Percentiles rank a stretch among this genome's conserved stretches.
phyloP scores from a whole-genome alignment of 441 rosid genomes.

The Lepidium campestre region DNA sequence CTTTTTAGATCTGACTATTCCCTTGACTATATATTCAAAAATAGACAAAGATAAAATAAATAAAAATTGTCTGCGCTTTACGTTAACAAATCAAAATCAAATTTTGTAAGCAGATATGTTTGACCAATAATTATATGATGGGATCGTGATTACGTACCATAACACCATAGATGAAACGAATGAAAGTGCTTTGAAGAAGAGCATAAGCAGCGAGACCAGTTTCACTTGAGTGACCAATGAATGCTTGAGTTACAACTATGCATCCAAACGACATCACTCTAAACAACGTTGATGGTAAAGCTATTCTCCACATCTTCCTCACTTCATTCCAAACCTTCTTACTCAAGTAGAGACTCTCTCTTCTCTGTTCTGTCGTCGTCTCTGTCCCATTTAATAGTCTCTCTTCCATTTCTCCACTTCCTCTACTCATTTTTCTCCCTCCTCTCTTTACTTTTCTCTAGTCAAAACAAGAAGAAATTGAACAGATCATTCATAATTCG shows the following conservation, averaged over 20 bases:
- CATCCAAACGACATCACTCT: slow-evolving; percentile 34
- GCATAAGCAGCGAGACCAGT: slow-evolving; percentile 34
- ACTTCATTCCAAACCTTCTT: slow-evolving; percentile 48
- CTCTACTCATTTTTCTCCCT: slow-evolving; percentile 9
- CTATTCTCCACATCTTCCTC: slow-evolving; percentile 36
- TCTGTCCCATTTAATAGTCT: slow-evolving; percentile 34
- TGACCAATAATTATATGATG: not conserved
- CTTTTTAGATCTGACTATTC: not conserved
- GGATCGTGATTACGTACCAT: slow-evolving; percentile 17
- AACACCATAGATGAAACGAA: slow-evolving; percentile 30
- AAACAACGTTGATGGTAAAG: slow-evolving; percentile 33
- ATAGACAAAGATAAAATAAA: not conserved
- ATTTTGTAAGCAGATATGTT: not conserved
- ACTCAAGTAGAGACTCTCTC: slow-evolving; percentile 5
- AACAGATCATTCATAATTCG: no score
- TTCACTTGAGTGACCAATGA: slow-evolving; percentile 30
- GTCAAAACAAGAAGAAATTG: not conserved
- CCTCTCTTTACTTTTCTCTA: not conserved
- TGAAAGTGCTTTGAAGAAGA: slow-evolving; percentile 34
- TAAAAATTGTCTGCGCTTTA: not conserved
- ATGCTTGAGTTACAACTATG: slow-evolving; percentile 35
- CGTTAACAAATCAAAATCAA: not conserved
- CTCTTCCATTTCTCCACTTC: slow-evolving; percentile 32
- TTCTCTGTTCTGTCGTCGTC: slow-evolving; percentile 28
- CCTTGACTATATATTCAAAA: not conserved